phyloP scores from a whole-genome alignment of 371 early-diverging fungal species.

The Capniomyces stellatus region DNA sequence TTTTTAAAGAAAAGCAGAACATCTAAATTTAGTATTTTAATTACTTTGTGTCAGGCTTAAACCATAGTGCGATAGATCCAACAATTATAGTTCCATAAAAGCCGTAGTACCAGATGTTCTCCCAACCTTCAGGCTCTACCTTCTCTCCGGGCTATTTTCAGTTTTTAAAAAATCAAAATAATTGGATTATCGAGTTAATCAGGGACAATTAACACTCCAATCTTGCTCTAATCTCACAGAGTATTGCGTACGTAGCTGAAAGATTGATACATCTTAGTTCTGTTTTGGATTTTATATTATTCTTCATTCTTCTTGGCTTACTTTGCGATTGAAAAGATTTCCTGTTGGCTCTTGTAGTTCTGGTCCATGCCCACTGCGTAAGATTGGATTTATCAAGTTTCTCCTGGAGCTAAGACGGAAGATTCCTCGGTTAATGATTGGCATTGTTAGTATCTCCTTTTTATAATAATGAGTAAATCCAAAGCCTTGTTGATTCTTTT shows the following conservation, averaged over 20 bases:
- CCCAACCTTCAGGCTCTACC: slow-evolving; percentile 23
- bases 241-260: too few relatives aligned
- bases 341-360: slow-evolving; percentile 25
- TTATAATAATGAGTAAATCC: background rate
- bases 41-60: slow-evolving; percentile 27
- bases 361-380: slow-evolving; percentile 21
- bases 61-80: slow-evolving; percentile 12
- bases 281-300: too few relatives aligned
- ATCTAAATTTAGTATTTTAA: background rate
- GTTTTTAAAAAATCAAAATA: background rate
- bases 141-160: slow-evolving; percentile 21
- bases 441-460: background rate
- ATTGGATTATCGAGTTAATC: background rate
- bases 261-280: background rate
- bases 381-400: slow-evolving; percentile 2
- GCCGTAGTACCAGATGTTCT: slow-evolving; percentile 14
- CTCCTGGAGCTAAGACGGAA: slow-evolving; percentile 1
- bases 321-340: slow-evolving; percentile 25
- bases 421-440: background rate
- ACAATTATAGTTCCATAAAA: slow-evolving; percentile 11
- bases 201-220: background rate
- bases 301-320: too few relatives aligned
- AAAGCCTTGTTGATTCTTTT: too few relatives aligned
- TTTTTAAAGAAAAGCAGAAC: background rate
- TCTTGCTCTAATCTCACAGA: too few relatives aligned